Evolutionary conservation across 257 asterid genomes (phyloP), one percentile per base, ranked within the genome.

Genomic region (Nicotiana benthamiana): DNA sequence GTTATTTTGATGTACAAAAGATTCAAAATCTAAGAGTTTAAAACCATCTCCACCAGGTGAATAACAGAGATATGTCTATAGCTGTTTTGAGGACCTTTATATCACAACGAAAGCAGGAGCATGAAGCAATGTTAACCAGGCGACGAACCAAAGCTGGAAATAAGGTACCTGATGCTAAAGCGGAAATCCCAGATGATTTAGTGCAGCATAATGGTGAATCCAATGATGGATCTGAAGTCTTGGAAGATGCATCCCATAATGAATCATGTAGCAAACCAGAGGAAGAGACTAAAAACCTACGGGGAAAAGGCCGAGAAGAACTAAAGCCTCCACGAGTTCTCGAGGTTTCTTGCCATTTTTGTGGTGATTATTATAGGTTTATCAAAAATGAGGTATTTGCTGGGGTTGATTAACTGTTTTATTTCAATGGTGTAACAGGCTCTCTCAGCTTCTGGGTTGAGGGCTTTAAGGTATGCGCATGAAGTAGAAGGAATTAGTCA

Each of bases 391-490:
- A 17, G 53, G 56, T 17, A 17, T 22, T n/a, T 48, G 9, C 32
- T 79, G 79, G 60, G 40, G 77, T 51, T 67, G 65, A 30, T 30
- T 75, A n/a, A 46, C 40, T 15, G 3, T 26, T 79, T 48, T 79
- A 9, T 79, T 36, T 51, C 22, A 64, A 74, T 48, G 72, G 72
- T 62, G 82, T 74, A 27, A 76, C 80, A 96, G 99, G 99, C 99
- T 30, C 80, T 96, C 81, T 93, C 98, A 15, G 99, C 99, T 83
- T 96, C 99, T 65, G 99, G 99, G 43, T 92, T 96, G 81, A 89
- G 99, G 86, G 94, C 99, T 82, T 81, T 96, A 59, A 91, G 99
- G 87, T 94, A 94, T 88, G 99, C 98, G 9, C 96, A 95, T 62
- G 99, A 96, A 90, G 85, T 92, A 4, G 97, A 96, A 83, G 98